Base-by-base conservation (phyloP, 1,139 yeast genomes). In the Pichia inconspicua region DNA sequence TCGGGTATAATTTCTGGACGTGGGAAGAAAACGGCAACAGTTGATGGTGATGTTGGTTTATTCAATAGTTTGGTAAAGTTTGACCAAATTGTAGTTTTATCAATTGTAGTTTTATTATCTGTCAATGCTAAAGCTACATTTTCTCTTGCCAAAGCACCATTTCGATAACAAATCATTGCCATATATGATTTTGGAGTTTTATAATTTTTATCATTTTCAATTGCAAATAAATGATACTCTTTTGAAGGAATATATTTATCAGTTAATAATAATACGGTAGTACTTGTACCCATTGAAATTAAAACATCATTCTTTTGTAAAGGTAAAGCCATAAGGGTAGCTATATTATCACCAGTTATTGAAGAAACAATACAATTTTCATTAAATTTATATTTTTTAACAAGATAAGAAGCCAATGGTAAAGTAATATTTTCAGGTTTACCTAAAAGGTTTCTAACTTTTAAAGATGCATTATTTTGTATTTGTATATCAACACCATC, bases 151-250 rank as follows among this genome's bases (percentile, higher is more conserved):
- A 89, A 69, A 0, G 96, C 77, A 0, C 97, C 97, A 64, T 89
- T 89, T 63, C 95, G 85, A 64, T 89, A 89, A 64, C 97, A 89
- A 49, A 89, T 78, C 97, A 89, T 89, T 34, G 95, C 96, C 97
- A 89, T 89, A 64, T 81, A 90, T 43, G 82, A 80, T 35, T 73
- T 74, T 0, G 14, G 14, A 12, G 34, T 28, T 10, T 28, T 28
- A 28, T 28, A 3, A 28, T 2, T 11, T 11, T 32, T 14, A 12
- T 7, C 17, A 14, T 32, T 14, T 11, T n/a, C 17, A 32, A 32
- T 7, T 97, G 97, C 78, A 68, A 89, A 89, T 56, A 88, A 66
- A 61, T 89, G 97, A 63, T 88, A 89, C 57, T 82, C 84, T 4
- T 89, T 78, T 1, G 92, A 83, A 2, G 97, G 90, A 28, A 73